These are phyloP conservation scores for Pilasporangium apinafurcum DNA, from an alignment of 352 stramenopile species.

Conservation along the genomic window DNA sequence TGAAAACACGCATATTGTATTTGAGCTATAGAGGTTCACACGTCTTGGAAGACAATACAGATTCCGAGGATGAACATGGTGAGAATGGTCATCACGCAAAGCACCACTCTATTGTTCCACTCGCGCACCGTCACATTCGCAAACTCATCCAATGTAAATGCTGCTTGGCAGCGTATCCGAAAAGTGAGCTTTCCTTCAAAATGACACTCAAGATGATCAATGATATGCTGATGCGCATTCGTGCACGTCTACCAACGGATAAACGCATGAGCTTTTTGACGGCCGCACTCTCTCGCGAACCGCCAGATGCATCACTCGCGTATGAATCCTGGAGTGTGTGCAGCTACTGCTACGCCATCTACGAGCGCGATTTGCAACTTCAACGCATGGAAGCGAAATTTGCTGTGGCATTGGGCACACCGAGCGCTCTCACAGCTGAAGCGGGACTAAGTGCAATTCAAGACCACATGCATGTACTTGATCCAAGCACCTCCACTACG, in stretches of 20 bases:
- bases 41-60: slow-evolving; percentile 49
- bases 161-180: slow-evolving; percentile 65
- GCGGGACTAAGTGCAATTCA: slow-evolving; percentile 46
- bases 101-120: slow-evolving; percentile 8
- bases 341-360: slow-evolving; percentile 81
- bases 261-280: slow-evolving; percentile 45
- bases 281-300: slow-evolving; percentile 30
- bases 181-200: slow-evolving; percentile 75
- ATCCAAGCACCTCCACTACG: slow-evolving; percentile 29
- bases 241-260: slow-evolving; percentile 38
- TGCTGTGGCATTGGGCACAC: slow-evolving; percentile 33
- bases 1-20: slow-evolving; percentile 37
- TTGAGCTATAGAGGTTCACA: slow-evolving; percentile 61
- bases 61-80: slow-evolving; percentile 36
- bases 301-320: slow-evolving; percentile 41
- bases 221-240: slow-evolving; percentile 69
- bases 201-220: slow-evolving; percentile 88
- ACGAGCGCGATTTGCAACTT: slow-evolving; percentile 75
- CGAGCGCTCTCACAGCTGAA: slow-evolving; percentile 18
- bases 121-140: slow-evolving; percentile 54
- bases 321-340: slow-evolving; percentile 85
- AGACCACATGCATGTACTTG: slow-evolving; percentile 30
- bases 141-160: slow-evolving; percentile 79
- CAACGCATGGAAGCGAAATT: slow-evolving; percentile 67
- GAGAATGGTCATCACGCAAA: slow-evolving; percentile 9